These are phyloP conservation scores for Hyphodiscus hymeniophilus DNA, from an alignment of 495 filamentous ascomycete species.

Conservation along the genomic window DNA sequence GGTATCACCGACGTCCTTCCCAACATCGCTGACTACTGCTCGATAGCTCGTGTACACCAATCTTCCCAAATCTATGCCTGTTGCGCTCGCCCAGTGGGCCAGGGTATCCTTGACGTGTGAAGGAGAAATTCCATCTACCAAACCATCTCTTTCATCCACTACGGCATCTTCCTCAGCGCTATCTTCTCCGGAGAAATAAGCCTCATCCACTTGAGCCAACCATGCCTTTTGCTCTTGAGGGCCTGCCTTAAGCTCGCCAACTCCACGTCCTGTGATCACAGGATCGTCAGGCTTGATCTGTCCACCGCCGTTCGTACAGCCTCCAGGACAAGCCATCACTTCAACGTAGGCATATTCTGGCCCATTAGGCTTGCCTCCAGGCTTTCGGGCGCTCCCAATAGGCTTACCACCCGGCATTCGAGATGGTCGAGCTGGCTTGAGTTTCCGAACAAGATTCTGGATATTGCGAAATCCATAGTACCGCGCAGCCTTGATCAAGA, in stretches of 20 bases:
- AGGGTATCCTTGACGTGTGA: slow-evolving; percentile 50
- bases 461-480: slow-evolving; percentile 98
- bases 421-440: slow-evolving; percentile 70
- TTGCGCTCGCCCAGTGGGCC: slow-evolving; percentile 62
- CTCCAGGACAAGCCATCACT: slow-evolving; percentile 97
- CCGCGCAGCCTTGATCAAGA: slow-evolving; percentile 71
- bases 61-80: slow-evolving; percentile 60
- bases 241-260: slow-evolving; percentile 44
- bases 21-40: slow-evolving; percentile 89
- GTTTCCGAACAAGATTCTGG: slow-evolving; percentile 83
- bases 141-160: slow-evolving; percentile 12
- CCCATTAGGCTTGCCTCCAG: slow-evolving; percentile 26
- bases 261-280: slow-evolving; percentile 26
- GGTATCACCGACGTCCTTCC: slow-evolving; percentile 64
- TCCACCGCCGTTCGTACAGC: slow-evolving; percentile 94
- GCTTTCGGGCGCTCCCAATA: slow-evolving; percentile 33
- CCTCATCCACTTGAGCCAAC: slow-evolving; percentile 82
- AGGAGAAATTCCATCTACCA: slow-evolving; percentile 50
- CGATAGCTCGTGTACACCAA: slow-evolving; percentile 81
- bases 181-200: slow-evolving; percentile 80
- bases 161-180: slow-evolving; percentile 30
- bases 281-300: slow-evolving; percentile 87
- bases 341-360: slow-evolving; percentile 81
- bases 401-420: slow-evolving; percentile 67
- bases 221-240: slow-evolving; percentile 75